A percentile compares a stretch with the other conserved stretches of the same genome.
Evolutionary conservation across 352 stramenopile genomes (phyloP).

Genomic region (Globisporangium spiculum): DNA sequence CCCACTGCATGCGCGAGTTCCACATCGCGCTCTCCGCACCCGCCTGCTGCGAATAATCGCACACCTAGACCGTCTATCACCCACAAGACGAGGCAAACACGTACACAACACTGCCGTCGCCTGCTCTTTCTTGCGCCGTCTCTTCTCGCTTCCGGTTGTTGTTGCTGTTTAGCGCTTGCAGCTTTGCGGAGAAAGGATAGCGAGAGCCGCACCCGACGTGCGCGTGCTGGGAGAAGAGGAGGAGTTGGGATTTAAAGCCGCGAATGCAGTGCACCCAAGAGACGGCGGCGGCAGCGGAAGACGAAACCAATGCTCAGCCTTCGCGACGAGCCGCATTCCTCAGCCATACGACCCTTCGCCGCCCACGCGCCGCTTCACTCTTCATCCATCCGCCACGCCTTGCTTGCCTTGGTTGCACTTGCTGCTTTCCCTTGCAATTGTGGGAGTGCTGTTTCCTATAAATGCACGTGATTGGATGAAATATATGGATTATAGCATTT

Average conservation of each 20-base stretch:
- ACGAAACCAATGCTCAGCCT: constrained; percentile 4
- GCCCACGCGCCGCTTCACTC: background rate
- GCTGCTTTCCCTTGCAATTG: background rate
- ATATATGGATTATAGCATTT: background rate
- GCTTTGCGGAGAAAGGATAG: constrained; percentile 9
- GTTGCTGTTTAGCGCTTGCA: background rate
- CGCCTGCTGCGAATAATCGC: background rate
- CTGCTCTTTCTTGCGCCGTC: background rate
- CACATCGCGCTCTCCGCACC: constrained; percentile 35
- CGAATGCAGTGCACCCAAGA: constrained; percentile 8
- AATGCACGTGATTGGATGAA: background rate
- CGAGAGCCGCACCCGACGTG: background rate
- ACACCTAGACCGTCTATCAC: background rate
- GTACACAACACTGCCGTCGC: background rate
- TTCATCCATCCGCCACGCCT: background rate
- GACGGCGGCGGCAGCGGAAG: background rate
- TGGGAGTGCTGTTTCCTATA: background rate
- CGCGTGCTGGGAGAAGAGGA: background rate
- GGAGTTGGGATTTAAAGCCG: constrained; percentile 3
- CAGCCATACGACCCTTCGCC: constrained; percentile 1
- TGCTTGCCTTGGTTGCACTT: constrained; percentile 1
- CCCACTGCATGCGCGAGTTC: constrained; percentile 81
- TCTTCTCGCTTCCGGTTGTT: background rate
- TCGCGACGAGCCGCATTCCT: constrained; percentile 1
- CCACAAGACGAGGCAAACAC: background rate